Evolutionary conservation across 306 rosid genomes (phyloP), one percentile per base, ranked within the genome.

Genomic region (Castanea mollissima): DNA sequence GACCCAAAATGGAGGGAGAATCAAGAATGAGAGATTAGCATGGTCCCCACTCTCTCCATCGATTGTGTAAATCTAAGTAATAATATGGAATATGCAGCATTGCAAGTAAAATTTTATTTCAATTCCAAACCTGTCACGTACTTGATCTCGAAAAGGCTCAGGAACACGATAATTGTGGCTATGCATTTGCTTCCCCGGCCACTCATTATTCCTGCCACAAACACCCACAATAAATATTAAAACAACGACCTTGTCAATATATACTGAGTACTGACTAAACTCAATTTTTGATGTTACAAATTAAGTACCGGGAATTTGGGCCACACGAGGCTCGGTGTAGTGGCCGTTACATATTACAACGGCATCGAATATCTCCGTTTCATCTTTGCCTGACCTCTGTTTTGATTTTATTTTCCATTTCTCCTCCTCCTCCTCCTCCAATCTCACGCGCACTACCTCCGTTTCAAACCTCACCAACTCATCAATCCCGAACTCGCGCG

Each of bases 141-240:
- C 98, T 85, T 92, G 86, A 74, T 88, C 85, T 59, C 69, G 89
- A 71, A 89, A 89, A 51, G 90, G 86, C 31, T 87, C 84, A 27
- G 92, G 87, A 67, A 83, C 86, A 27, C 96, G 89, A 79, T 91
- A 91, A 68, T 85, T 91, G 87, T 91, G 96, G 81, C 96, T 88
- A 74, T 91, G 96, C 70, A 91, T 81, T 82, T 91, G 92, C 88
- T 80, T 84, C 69, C 93, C 93, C 18, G 84, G 86, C 89, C 92
- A 91, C 55, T 56, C 69, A 71, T 58, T 69, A 83, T 83, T 32
- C 93, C 96, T 89, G 87, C 16, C 79, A 32, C 15, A 9, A 59
- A 4, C 23, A 59, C 23, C 11, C 23, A 59, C 25, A 59, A 38
- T 2, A 59, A 23, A 11, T 3, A 3, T 7, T n/a, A 0, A 58